Evolutionary conservation across 1,284 basidiomycete genomes (phyloP).

Genomic region (Erythrobasidium hasegawianum): DNA sequence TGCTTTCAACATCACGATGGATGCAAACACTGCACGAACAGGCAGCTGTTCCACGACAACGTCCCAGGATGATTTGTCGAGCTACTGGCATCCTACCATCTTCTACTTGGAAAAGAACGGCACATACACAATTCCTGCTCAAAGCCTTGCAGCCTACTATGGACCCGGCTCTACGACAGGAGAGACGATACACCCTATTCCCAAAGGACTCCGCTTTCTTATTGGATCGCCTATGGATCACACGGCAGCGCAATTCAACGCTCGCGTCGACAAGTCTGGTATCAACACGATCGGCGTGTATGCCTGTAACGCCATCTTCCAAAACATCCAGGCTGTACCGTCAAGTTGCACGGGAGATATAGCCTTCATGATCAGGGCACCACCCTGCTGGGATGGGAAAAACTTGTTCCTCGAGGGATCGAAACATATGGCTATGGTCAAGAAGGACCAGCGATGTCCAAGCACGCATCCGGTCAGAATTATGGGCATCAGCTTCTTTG

Average conservation of each 20-base stretch:
- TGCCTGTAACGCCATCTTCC: too few species aligned
- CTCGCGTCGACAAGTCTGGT: neutral
- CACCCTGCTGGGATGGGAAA: too few species aligned
- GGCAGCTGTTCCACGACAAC: slow-evolving; percentile 7
- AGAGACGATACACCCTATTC: slow-evolving; percentile 2
- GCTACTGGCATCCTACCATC: slow-evolving; percentile 24
- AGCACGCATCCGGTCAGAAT: too few species aligned
- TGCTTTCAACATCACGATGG: slow-evolving; percentile 17
- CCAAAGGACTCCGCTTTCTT: slow-evolving; percentile 10
- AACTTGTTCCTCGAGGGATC: too few species aligned
- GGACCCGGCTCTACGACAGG: slow-evolving; percentile 7
- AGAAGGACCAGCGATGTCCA: too few species aligned
- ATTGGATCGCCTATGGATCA: slow-evolving; percentile 15
- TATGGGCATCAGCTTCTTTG: too few species aligned
- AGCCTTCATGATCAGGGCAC: too few species aligned
- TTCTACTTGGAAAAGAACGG: slow-evolving; percentile 18
- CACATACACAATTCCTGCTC: neutral
- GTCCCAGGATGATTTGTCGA: slow-evolving; percentile 16
- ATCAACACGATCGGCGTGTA: too few species aligned
- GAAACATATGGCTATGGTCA: too few species aligned
- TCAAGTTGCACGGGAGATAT: too few species aligned
- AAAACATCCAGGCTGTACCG: too few species aligned
- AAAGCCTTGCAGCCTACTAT: neutral
- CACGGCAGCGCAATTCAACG: neutral
- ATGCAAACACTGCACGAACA: slow-evolving; percentile 6